Conservation (phyloP, 2,329 filamentous ascomycete genomes). For the Cryphonectria naterciae region DNA sequence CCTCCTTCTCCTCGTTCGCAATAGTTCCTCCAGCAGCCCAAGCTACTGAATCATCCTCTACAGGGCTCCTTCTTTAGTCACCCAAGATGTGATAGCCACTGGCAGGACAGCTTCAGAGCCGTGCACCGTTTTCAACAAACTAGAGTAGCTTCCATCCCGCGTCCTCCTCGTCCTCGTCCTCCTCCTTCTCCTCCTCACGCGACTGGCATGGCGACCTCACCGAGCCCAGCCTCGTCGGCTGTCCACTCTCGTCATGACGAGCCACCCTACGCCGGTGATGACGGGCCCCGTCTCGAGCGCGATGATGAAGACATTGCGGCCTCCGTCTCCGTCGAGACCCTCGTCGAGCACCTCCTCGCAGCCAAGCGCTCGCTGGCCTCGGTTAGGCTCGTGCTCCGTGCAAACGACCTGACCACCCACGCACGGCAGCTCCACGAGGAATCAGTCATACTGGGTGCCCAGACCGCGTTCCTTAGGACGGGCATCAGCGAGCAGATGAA, state of each 20-base stretch:
- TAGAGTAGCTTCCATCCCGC: background rate
- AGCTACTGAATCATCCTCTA: background rate
- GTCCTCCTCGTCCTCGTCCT: background rate
- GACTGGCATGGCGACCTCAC: slow-evolving; percentile 15
- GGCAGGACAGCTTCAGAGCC: slow-evolving; percentile 17
- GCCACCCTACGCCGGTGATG: slow-evolving; percentile 7
- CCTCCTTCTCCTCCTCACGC: background rate
- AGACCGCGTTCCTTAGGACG: slow-evolving; percentile 68
- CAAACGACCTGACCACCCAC: slow-evolving; percentile 80
- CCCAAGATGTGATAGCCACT: slow-evolving; percentile 26
- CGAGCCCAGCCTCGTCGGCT: slow-evolving; percentile 27
- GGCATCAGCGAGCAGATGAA: slow-evolving; percentile 62
- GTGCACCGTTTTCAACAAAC: slow-evolving; percentile 1
- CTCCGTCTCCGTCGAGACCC: slow-evolving; percentile 66
- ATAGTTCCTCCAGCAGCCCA: background rate
- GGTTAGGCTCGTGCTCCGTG: slow-evolving; percentile 80
- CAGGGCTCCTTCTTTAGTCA: background rate
- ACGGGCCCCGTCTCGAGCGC: background rate
- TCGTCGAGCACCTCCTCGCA: slow-evolving; percentile 82
- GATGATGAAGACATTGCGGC: slow-evolving; percentile 39
- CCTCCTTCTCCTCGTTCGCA: too few species aligned
- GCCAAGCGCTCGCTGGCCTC: slow-evolving; percentile 87
- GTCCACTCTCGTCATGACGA: slow-evolving; percentile 19
- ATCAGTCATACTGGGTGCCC: slow-evolving; percentile 71
- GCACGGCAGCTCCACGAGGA: slow-evolving; percentile 79